phyloP scores from a whole-genome alignment of 2,329 filamentous ascomycete genomes.

The Hawksworthiomyces lignivorus region DNA sequence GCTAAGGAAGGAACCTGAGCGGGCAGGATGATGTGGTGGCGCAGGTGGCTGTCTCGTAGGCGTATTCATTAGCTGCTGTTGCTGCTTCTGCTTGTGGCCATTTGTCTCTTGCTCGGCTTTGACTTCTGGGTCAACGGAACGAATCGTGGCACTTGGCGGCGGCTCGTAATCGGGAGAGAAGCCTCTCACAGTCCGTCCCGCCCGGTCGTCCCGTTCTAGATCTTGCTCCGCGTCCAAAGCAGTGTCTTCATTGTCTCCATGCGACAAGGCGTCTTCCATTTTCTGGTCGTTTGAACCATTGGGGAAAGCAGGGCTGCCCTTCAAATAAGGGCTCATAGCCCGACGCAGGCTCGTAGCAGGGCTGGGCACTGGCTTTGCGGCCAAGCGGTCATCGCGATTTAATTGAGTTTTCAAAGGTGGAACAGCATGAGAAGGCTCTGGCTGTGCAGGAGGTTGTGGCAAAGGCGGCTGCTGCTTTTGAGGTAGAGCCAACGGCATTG shows the following conservation, averaged over 20 bases:
- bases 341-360: constrained; percentile 74
- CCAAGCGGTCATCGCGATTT: constrained; percentile 22
- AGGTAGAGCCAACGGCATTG: constrained; percentile 26
- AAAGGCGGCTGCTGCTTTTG: not conserved
- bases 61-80: constrained; percentile 21
- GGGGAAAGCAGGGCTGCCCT: constrained; percentile 21
- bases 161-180: constrained; percentile 73
- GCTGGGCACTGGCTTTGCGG: constrained; percentile 38
- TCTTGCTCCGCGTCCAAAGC: too few relatives aligned
- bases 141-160: constrained; percentile 62
- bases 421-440: constrained; percentile 28
- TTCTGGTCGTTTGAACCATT: not conserved
- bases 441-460: constrained; percentile 17
- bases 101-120: constrained; percentile 9
- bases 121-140: constrained; percentile 45
- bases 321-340: constrained; percentile 80
- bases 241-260: constrained; percentile 12
- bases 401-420: constrained; percentile 26
- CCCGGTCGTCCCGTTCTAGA: too few relatives aligned
- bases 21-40: constrained; percentile 21
- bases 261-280: not conserved
- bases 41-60: constrained; percentile 28
- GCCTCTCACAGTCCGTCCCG: constrained; percentile 39
- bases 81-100: not conserved
- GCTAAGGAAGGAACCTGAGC: constrained; percentile 42